Conservation (phyloP, 306 rosid species). For the Medicago lupulina region DNA sequence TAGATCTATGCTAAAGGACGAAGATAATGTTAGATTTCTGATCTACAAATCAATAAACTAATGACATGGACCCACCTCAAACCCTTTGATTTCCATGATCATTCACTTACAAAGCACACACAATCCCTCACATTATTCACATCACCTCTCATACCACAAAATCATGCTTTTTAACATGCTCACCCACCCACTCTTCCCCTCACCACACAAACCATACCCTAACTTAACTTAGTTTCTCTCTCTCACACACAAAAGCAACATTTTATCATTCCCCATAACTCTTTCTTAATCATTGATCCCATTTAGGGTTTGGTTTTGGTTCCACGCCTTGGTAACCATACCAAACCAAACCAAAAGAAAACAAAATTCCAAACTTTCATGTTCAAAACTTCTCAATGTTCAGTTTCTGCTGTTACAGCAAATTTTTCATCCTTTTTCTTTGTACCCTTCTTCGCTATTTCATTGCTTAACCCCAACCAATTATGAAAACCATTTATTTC, state of each 20-base stretch:
- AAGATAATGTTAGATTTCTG: neutral
- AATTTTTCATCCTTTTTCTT: slow-evolving; percentile 35
- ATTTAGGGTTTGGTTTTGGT: slow-evolving; percentile 16
- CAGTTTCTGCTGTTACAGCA: slow-evolving; percentile 31
- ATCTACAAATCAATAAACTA: neutral
- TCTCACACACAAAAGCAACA: neutral
- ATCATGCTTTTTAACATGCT: slow-evolving; percentile 38
- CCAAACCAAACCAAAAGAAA: neutral
- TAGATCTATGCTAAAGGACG: neutral
- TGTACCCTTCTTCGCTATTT: slow-evolving; percentile 28
- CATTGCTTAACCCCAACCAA: slow-evolving; percentile 32
- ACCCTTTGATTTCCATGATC: neutral
- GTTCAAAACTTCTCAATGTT: slow-evolving; percentile 4
- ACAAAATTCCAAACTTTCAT: neutral
- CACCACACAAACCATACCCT: slow-evolving; percentile 4
- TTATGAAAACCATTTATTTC: slow-evolving; percentile 33
- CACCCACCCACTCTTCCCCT: neutral
- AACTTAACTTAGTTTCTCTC: neutral
- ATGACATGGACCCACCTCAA: slow-evolving; percentile 25
- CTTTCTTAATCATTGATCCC: neutral
- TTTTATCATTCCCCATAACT: neutral
- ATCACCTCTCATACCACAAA: neutral
- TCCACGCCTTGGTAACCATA: slow-evolving; percentile 1
- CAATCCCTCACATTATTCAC: neutral
- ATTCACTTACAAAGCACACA: slow-evolving; percentile 40